Percentiles rank a stretch among this genome's conserved stretches.
Evolutionary conservation across 2,329 filamentous ascomycete species (phyloP).

Genomic region (Microcyclospora pomicola): DNA sequence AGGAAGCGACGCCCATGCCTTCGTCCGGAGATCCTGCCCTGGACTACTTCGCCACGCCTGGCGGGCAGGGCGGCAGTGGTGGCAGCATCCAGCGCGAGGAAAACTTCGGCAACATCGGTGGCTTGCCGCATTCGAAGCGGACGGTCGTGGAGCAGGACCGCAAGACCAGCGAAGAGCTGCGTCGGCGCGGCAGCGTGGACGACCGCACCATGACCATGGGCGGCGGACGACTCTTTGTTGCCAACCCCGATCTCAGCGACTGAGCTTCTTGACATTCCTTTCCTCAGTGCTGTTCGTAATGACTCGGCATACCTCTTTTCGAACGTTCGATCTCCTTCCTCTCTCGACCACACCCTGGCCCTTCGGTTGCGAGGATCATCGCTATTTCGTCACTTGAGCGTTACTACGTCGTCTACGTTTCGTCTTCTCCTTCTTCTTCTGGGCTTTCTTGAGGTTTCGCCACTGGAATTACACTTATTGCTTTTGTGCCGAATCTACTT

Average conservation of each 20-base stretch:
- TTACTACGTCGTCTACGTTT: too few relatives aligned
- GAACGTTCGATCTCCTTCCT: too few relatives aligned
- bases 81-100: conserved; percentile 37
- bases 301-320: too few relatives aligned
- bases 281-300: too few relatives aligned
- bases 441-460: too few relatives aligned
- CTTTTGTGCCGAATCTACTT: too few relatives aligned
- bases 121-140: conserved; percentile 32
- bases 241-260: conserved; percentile 59
- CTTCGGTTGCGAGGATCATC: too few relatives aligned
- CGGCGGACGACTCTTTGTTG: conserved; percentile 61
- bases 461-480: too few relatives aligned
- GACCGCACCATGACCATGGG: conserved; percentile 64
- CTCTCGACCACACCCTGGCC: too few relatives aligned
- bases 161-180: conserved; percentile 57
- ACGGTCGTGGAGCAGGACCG: conserved; percentile 43
- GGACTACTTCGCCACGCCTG: conserved; percentile 31
- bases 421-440: too few relatives aligned
- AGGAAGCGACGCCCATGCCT: conserved; percentile 34
- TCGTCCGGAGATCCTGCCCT: conserved; percentile 16
- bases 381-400: too few relatives aligned
- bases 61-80: conserved; percentile 28
- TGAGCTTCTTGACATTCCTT: conserved; percentile 7
- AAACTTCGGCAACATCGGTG: conserved; percentile 40
- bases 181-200: conserved; percentile 67